phyloP scores from a whole-genome alignment of 441 rosid species.

The Geranium incanum region DNA sequence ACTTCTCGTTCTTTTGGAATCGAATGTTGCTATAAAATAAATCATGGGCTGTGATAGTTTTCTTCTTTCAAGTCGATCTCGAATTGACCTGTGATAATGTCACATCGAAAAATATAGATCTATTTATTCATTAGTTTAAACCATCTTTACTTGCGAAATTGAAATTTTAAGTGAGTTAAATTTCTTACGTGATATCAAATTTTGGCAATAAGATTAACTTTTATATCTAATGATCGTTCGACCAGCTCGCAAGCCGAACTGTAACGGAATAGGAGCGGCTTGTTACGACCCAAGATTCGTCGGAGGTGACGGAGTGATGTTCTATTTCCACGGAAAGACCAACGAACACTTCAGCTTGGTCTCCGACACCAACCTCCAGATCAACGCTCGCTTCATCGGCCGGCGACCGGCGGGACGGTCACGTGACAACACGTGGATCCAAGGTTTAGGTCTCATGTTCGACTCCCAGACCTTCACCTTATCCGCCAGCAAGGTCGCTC shows the following conservation, averaged over 20 bases:
- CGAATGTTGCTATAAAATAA: no score
- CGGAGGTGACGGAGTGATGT: slow-evolving; percentile 58
- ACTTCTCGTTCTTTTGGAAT: no score
- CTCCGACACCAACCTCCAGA: slow-evolving; percentile 51
- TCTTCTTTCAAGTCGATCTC: no score
- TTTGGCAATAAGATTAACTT: neutral
- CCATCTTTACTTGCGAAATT: no score
- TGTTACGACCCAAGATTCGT: slow-evolving; percentile 64
- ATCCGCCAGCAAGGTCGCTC: slow-evolving; percentile 43
- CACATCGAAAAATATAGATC: no score
- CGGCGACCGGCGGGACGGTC: slow-evolving; percentile 49
- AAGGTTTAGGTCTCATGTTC: slow-evolving; percentile 64
- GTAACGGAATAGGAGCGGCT: slow-evolving; percentile 52
- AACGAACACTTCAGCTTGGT: slow-evolving; percentile 57
- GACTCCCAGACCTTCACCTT: slow-evolving; percentile 47
- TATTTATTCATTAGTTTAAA: no score
- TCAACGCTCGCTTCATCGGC: slow-evolving; percentile 67
- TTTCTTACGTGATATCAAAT: no score
- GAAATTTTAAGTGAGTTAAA: no score
- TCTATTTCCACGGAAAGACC: slow-evolving; percentile 65
- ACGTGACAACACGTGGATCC: slow-evolving; percentile 81
- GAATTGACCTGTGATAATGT: no score
- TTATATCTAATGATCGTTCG: neutral
- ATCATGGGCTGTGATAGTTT: no score
- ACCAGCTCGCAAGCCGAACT: slow-evolving; percentile 42